Percentiles rank a stretch among this genome's conserved stretches.
These are phyloP conservation scores for Fusarium torulosum DNA, from an alignment of 2,329 filamentous ascomycete species.

Conservation along the genomic window DNA sequence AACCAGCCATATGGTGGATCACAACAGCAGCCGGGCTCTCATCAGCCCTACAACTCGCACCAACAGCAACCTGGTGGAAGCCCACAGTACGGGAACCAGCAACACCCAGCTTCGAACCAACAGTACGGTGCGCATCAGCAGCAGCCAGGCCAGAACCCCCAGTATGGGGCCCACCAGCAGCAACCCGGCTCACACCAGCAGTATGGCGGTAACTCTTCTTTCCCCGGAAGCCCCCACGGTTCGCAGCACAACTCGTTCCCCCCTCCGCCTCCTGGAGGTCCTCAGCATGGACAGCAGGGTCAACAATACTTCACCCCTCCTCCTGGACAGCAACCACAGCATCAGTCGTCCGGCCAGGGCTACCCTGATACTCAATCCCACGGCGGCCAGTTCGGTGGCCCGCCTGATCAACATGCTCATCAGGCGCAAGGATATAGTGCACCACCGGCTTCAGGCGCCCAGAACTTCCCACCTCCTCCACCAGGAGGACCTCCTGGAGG, in stretches of 20 bases:
- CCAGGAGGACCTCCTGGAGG: slow-evolving; percentile 39
- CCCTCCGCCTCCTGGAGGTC: slow-evolving; percentile 42
- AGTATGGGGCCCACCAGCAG: slow-evolving; percentile 33
- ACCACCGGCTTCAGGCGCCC: slow-evolving; percentile 36
- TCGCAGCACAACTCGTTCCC: slow-evolving; percentile 47
- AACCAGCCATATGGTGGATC: slow-evolving; percentile 21
- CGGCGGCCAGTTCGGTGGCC: slow-evolving; percentile 38
- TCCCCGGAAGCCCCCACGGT: slow-evolving; percentile 41
- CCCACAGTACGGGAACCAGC: slow-evolving; percentile 44
- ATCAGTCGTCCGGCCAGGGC: slow-evolving; percentile 40
- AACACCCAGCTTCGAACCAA: slow-evolving; percentile 24
- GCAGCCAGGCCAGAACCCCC: slow-evolving; percentile 23
- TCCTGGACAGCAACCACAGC: slow-evolving; percentile 40
- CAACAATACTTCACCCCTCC: slow-evolving; percentile 43
- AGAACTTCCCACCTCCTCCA: slow-evolving; percentile 47
- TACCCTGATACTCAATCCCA: slow-evolving; percentile 41
- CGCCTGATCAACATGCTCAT: slow-evolving; percentile 44
- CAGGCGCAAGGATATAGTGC: slow-evolving; percentile 42
- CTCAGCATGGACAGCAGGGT: slow-evolving; percentile 40
- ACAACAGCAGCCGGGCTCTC: slow-evolving; percentile 39
- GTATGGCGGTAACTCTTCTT: slow-evolving; percentile 36
- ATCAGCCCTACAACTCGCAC: slow-evolving; percentile 27
- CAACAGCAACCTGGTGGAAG: slow-evolving; percentile 45
- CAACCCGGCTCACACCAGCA: slow-evolving; percentile 40
- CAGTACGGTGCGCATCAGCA: slow-evolving; percentile 42